Evolutionary conservation across 2,329 filamentous ascomycete genomes (phyloP), one percentile per base, ranked within the genome.

Genomic region (Beauveria brongniartii): DNA sequence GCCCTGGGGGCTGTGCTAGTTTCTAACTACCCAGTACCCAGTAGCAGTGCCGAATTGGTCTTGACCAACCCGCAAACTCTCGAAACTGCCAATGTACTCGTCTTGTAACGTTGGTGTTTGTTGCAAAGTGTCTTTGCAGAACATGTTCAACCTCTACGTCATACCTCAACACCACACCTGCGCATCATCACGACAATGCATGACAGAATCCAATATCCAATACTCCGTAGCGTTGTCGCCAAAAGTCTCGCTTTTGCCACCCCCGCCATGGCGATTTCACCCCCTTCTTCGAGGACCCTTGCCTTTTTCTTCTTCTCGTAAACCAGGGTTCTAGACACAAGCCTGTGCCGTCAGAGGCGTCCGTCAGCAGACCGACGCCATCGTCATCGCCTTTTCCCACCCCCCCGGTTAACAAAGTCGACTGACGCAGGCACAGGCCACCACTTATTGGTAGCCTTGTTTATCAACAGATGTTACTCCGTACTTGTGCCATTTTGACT

Each of bases 361-460:
- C 44, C 30, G 44, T 57, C 55, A 57, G 44, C 55, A 24, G 55
- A 57, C 55, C 41, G 41, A 9, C 10, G 10, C 37, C 22, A 12
- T 16, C 52, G 26, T 22, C 52, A n/a, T 22, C 30, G 30, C 9
- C 9, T 10, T 34, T 10, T 34, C 30, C 30, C 30, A 34, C 30
- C 30, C 30, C 30, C 30, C 10, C 30, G 30, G 30, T 34, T 12
- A 12, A 34, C 9, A 34, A 34, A 34, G 10, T 34, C 30, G 30
- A 34, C 30, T 34, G 48, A 55, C 53, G 44, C 55, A 57, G 55
- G 55, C 55, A 57, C 55, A 57, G 55, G 30, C 55, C 55, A 57
- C 43, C 44, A 34, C 20, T 18, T 18, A 48, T 41, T 48, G 34
- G 55, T 55, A 37, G 54, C 54, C 54, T 43, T 55, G 26, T 22